These are phyloP conservation scores for Hymenoscyphus linearis DNA, from an alignment of 2,329 filamentous ascomycete species.

Conservation along the genomic window DNA sequence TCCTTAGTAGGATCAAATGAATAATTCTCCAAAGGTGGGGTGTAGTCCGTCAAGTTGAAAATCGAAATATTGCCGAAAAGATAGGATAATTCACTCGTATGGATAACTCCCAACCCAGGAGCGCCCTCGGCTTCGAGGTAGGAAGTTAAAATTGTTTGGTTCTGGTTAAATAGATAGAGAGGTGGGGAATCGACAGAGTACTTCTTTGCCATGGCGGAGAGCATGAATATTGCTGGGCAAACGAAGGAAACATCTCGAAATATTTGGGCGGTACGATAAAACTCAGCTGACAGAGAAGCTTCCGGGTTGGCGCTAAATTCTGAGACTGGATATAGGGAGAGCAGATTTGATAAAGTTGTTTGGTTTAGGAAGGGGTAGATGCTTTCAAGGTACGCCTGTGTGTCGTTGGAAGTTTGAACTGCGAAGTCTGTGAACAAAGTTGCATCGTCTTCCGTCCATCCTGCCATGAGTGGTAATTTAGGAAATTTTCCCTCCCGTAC, in stretches of 20 bases:
- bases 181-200: conserved; percentile 31
- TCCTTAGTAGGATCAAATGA: conserved; percentile 33
- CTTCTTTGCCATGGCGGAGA: conserved; percentile 33
- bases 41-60: conserved; percentile 36
- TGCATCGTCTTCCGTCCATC: conserved; percentile 42
- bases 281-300: conserved; percentile 40
- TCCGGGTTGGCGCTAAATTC: conserved; percentile 39
- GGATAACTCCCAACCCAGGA: conserved; percentile 41
- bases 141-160: conserved; percentile 47
- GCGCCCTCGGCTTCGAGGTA: conserved; percentile 35
- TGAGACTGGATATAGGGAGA: conserved; percentile 44
- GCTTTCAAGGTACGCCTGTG: conserved; percentile 34
- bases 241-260: conserved; percentile 48
- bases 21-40: conserved; percentile 4
- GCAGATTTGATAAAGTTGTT: conserved; percentile 36
- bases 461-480: conserved; percentile 38
- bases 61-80: conserved; percentile 43
- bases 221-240: conserved; percentile 43
- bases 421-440: conserved; percentile 38
- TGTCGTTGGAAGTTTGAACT: conserved; percentile 38
- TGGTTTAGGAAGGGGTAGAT: conserved; percentile 37
- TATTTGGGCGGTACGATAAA: conserved; percentile 44
- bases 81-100: conserved; percentile 50
- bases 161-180: conserved; percentile 47
- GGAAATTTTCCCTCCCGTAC: conserved; percentile 38